Evolutionary conservation across 2,329 filamentous ascomycete species (phyloP), one percentile per base, ranked within the genome.

Genomic region (Hypoxylon sp.): DNA sequence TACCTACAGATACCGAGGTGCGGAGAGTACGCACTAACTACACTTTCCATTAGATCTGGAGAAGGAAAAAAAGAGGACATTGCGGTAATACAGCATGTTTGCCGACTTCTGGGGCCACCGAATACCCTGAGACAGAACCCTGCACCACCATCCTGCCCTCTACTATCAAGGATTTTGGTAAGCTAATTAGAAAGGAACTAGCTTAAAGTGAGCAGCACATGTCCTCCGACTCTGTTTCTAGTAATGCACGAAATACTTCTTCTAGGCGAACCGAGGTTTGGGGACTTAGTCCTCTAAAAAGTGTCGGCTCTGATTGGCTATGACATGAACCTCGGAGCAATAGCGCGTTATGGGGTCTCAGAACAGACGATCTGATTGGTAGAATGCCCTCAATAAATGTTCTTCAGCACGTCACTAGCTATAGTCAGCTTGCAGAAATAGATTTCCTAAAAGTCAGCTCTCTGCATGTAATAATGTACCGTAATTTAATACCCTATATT

Each of bases 1-100:
- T 48, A 31, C 29, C 29, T 31, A 31, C 14, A 63, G 63, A 66
- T 63, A 46, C 67, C 67, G 67, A 69, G 67, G 67, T 60, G 64
- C 53, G 47, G 55, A 59, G 55, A 22, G 44, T 19, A 22, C 3
- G 6, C 5, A 6, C 26, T 26, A 26, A 50, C 44, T 50, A 59
- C 37, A 39, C 39, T 47, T 26, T 33, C 14, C 42, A 22, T 35
- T 58, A 59, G 24, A 50, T 59, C 44, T 59, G 33, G 31, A 59
- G 55, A 47, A 57, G 24, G 26, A 42, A 47, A 19, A 47, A 19
- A 2, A 57, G 14, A 44, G 52, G 13, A 47, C 9, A 48, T 22
- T 29, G 47, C 24, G 26, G n/a, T 44, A 42, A 5, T 19, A 19
- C 19, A 44, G 39, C 39, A 17, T 17, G 39, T 8, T 44, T 19